These are phyloP conservation scores for Saccharomyces hybrid DNA, from an alignment of 1,139 yeast genomes.

Conservation along the genomic window DNA sequence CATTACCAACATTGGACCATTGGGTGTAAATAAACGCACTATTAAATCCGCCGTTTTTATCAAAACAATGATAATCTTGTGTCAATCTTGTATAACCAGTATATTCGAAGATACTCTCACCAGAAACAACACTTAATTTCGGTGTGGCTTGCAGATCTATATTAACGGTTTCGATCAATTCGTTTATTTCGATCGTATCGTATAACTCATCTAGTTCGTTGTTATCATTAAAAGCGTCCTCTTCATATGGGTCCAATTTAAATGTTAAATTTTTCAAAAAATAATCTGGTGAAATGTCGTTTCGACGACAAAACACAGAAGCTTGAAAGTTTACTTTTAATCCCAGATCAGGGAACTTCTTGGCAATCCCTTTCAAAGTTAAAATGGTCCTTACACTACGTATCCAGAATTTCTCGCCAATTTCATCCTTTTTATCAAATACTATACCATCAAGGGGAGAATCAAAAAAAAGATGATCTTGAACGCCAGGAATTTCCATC, in stretches of 20 bases:
- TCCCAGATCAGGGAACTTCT: conserved; percentile 19
- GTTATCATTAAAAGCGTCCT: too few relatives aligned
- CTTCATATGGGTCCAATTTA: too few relatives aligned
- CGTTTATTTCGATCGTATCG: conserved; percentile 7
- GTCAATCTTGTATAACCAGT: conserved; percentile 28
- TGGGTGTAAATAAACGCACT: conserved; percentile 31
- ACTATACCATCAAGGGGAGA: conserved; percentile 59
- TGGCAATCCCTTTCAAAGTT: conserved; percentile 25
- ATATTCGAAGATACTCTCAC: conserved; percentile 28
- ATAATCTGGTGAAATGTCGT: conserved; percentile 7
- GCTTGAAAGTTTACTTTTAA: conserved; percentile 13
- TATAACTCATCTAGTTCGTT: neutral
- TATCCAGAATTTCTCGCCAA: conserved; percentile 30
- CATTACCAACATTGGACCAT: conserved; percentile 16
- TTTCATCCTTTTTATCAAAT: conserved; percentile 36
- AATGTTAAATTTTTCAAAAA: too few relatives aligned
- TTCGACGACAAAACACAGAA: conserved; percentile 14
- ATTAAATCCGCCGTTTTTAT: conserved; percentile 30
- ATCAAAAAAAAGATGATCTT: conserved; percentile 50
- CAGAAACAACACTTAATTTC: conserved; percentile 21
- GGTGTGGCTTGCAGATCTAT: conserved; percentile 13
- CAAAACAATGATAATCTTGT: conserved; percentile 27
- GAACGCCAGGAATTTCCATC: conserved; percentile 50
- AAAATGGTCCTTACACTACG: conserved; percentile 26
- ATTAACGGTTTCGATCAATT: too few relatives aligned